Evolutionary conservation across 2,329 filamentous ascomycete species (phyloP), one percentile per base, ranked within the genome.

Genomic region (Clarireedia homoeocarpa): DNA sequence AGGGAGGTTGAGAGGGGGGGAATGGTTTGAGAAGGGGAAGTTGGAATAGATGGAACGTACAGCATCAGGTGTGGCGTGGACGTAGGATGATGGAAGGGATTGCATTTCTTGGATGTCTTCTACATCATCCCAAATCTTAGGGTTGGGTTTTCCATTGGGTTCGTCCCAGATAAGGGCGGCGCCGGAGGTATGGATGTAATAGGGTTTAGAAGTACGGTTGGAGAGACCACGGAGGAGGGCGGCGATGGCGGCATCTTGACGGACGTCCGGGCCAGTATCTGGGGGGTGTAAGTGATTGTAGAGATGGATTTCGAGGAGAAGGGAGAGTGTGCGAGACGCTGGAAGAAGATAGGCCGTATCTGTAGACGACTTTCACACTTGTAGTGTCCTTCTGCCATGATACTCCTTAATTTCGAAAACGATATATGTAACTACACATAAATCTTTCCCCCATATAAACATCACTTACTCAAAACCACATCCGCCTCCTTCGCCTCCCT

Each of bases 121-220:
- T 12, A 62, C 40, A 56, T 60, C 58, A 20, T 62, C 58, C 49
- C 54, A 62, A 1, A 60, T 30, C 44, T 46, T 53, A 2, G 5
- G 17, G 4, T 50, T 48, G 3, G 38, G 7, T 23, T 55, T 57
- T 3, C 55, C 57, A 27, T 59, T 45, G 27, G 59, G 52, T 7
- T 48, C 20, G 24, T 62, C 57, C 55, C 52, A 61, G 12, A 59
- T 57, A 10, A 58, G 46, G 5, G 55, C 55, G 2, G 34, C 51
- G 1, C 59, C 55, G 14, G 57, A 51, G 6, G 55, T 61, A 42
- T 56, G 59, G 20, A 61, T 59, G 17, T 61, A 61, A 47, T 56
- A 55, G 6, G 53, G 44, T 51, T 61, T 57, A 15, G 52, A 23
- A 14, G 34, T n/a, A 14, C 38, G 40, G 12, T 23, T 38, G 3